A percentile compares a stretch with the other conserved stretches of the same genome.
phyloP scores from a whole-genome alignment of 2,329 filamentous ascomycete species.

The Escovopsis weberi region DNA sequence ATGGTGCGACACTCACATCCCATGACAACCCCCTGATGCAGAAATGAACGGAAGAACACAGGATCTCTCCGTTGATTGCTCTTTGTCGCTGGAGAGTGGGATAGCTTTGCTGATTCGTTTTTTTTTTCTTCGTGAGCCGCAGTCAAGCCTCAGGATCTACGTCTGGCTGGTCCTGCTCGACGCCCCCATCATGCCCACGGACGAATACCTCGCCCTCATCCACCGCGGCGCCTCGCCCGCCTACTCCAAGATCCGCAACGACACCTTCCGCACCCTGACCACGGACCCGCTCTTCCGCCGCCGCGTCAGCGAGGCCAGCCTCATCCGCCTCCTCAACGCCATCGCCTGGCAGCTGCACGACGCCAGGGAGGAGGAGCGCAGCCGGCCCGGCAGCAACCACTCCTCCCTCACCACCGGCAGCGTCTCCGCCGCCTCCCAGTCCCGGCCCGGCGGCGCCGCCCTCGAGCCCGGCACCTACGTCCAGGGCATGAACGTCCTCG shows the following conservation, averaged over 20 bases:
- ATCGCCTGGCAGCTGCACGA: conserved; percentile 91
- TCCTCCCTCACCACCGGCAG: conserved; percentile 18
- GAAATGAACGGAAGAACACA: background rate
- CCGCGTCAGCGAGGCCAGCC: conserved; percentile 84
- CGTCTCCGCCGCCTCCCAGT: conserved; percentile 22
- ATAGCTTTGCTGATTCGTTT: no score
- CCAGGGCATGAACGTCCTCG: conserved; percentile 97
- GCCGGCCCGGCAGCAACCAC: conserved; percentile 23
- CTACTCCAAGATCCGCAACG: conserved; percentile 95
- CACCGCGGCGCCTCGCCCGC: conserved; percentile 88
- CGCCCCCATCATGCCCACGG: conserved; percentile 68
- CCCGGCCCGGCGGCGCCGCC: conserved; percentile 12
- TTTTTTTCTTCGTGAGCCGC: background rate
- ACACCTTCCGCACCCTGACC: conserved; percentile 91
- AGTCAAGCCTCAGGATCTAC: conserved; percentile 91
- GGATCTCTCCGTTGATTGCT: no score
- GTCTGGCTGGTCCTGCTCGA: conserved; percentile 92
- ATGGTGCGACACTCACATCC: conserved; percentile 41
- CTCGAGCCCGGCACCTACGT: conserved; percentile 76
- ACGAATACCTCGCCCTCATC: conserved; percentile 78
- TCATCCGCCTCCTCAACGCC: conserved; percentile 89
- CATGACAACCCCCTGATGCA: no score
- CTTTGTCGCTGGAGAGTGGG: no score
- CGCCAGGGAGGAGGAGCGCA: conserved; percentile 39
- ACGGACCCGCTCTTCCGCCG: conserved; percentile 95